phyloP scores from a whole-genome alignment of 2,329 filamentous ascomycete species.

The Neocatenulostroma microsporum region DNA sequence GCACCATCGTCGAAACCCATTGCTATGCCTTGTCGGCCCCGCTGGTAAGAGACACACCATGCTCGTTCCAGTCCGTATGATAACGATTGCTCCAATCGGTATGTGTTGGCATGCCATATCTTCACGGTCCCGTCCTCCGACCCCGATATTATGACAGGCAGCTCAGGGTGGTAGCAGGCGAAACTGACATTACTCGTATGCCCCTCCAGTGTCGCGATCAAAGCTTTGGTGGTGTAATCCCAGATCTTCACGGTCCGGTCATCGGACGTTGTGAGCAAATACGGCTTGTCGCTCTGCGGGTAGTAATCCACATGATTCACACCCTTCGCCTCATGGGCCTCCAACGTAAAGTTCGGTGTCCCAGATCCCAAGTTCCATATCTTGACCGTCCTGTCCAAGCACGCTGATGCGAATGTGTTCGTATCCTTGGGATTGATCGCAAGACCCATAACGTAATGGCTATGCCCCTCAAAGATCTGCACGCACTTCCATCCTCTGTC shows the following conservation, averaged over 20 bases:
- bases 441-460: conserved; percentile 93
- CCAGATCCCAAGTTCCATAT: conserved; percentile 93
- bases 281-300: conserved; percentile 62
- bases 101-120: conserved; percentile 98
- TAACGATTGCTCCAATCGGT: conserved; percentile 87
- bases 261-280: conserved; percentile 92
- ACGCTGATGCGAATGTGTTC: conserved; percentile 58
- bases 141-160: conserved; percentile 94
- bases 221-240: conserved; percentile 97
- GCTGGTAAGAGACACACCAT: conserved; percentile 96
- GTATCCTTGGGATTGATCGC: conserved; percentile 97
- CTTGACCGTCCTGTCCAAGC: conserved; percentile 92
- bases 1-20: conserved; percentile 97
- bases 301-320: conserved; percentile 96
- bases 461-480: conserved; percentile 92
- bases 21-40: conserved; percentile 86
- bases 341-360: conserved; percentile 92
- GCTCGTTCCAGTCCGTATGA: conserved; percentile 94
- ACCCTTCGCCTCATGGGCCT: conserved; percentile 94
- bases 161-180: conserved; percentile 92
- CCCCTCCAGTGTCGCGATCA: conserved; percentile 93
- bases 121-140: conserved; percentile 96
- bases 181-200: conserved; percentile 98
- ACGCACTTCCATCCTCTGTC: conserved; percentile 98
- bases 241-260: conserved; percentile 96